Evolutionary conservation across 805 yeast genomes (phyloP), one percentile per base, ranked within the genome.

Genomic region (Starmerella khaoyaiensis): DNA sequence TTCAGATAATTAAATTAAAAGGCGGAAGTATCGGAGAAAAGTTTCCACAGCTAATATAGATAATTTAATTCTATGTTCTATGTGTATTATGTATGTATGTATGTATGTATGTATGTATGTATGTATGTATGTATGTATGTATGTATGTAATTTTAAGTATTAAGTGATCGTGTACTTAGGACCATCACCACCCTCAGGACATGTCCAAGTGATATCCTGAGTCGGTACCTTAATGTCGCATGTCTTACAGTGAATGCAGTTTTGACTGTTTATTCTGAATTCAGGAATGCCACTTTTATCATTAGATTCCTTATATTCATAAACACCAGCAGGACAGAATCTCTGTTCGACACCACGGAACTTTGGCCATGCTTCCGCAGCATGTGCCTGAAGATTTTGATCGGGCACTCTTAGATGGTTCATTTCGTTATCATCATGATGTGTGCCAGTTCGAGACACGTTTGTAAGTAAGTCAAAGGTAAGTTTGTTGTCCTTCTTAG

Each of bases 171-270:
- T 76, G 58, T 90, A 90, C 59, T 90, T 90, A 40, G 98, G 98
- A 11, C 98, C 98, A 58, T 80, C 98, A 21, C 97, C 96, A 44
- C 98, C 97, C 64, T 90, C 97, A 6, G 98, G 98, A n/a, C 83
- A 94, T 10, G 76, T 72, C 98, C 98, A 90, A 55, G 72, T 69
- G 45, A 90, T 90, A 55, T 86, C 95, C 61, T 87, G 95, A 1
- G 82, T 68, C 6, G 98, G 98, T 8, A 79, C 93, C 61, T 90
- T 90, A 58, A 90, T 90, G 60, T 90, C 98, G 65, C 98, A 87
- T 2, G 97, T 87, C 61, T 90, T 90, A 65, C 98, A 90, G 60
- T 90, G 98, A 48, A 90, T 86, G 65, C 98, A 90, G 61, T 90
- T 90, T 62, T 90, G 98, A 16, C 94, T 73, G 62, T 90, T 90